Conservation (phyloP, 306 rosid genomes). For the Vigna radiata region DNA sequence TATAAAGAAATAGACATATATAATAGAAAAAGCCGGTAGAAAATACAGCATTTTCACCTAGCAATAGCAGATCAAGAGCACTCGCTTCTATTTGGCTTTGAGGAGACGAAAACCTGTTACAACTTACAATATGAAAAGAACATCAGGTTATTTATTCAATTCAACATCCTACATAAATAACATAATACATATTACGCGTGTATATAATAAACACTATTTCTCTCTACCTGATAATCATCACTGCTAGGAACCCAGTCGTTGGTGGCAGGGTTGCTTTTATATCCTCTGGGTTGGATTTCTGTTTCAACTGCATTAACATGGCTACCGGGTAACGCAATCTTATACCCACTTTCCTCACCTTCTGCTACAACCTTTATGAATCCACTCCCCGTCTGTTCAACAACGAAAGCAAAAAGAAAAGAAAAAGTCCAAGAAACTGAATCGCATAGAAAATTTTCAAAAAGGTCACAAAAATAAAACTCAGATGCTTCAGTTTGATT, state of each 20-base stretch:
- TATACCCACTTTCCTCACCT: constrained; percentile 43
- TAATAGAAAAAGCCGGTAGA: background rate
- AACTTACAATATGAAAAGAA: background rate
- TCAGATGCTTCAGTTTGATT: background rate
- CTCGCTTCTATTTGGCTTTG: constrained; percentile 66
- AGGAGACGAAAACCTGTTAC: constrained; percentile 47
- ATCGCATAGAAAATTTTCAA: background rate
- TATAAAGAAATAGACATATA: background rate
- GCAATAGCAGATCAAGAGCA: constrained; percentile 35
- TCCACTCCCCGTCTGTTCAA: constrained; percentile 74
- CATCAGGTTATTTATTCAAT: background rate
- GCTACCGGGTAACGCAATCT: constrained; percentile 32
- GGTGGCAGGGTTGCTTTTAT: constrained; percentile 81
- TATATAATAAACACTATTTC: background rate
- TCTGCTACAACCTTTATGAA: constrained; percentile 59
- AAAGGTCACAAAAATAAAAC: background rate
- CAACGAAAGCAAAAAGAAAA: background rate
- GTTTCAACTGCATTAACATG: constrained; percentile 27
- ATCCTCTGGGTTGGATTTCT: constrained; percentile 34
- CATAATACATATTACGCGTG: no score
- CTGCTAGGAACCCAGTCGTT: constrained; percentile 77
- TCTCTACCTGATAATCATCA: constrained; percentile 50
- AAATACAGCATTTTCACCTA: background rate
- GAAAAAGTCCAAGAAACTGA: no score
- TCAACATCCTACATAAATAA: background rate